Percentiles rank a stretch among this genome's conserved stretches.
Evolutionary conservation across 495 filamentous ascomycete genomes (phyloP).

Genomic region (Annulohypoxylon bovei): DNA sequence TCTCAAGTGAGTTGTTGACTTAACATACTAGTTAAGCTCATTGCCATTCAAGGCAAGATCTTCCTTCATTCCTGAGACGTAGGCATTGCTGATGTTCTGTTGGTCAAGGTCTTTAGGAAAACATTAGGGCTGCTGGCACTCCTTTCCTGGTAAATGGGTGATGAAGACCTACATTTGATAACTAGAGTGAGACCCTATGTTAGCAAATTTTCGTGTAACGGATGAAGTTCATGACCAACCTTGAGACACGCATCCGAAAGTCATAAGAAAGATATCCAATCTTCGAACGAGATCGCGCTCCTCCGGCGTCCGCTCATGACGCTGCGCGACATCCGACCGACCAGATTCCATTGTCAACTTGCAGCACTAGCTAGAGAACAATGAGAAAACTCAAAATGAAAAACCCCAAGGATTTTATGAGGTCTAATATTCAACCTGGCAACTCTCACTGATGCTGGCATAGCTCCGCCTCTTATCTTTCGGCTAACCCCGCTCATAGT

Average conservation of each 20-base stretch:
- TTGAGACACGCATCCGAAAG: slow-evolving; percentile 56
- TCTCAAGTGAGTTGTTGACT: background rate
- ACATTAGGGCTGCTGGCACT: slow-evolving; percentile 3
- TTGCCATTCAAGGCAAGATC: slow-evolving; percentile 52
- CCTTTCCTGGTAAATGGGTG: background rate
- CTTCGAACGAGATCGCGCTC: slow-evolving; percentile 53
- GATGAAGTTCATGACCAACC: slow-evolving; percentile 30
- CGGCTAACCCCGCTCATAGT: slow-evolving; percentile 37
- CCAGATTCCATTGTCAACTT: slow-evolving; percentile 19
- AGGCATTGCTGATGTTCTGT: slow-evolving; percentile 56
- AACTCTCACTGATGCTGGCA: slow-evolving; percentile 22
- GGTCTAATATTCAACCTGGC: slow-evolving; percentile 1
- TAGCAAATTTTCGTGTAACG: background rate
- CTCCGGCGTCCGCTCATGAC: slow-evolving; percentile 45
- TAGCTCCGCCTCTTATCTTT: slow-evolving; percentile 34
- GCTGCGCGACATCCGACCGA: slow-evolving; percentile 28
- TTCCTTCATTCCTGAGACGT: slow-evolving; percentile 57
- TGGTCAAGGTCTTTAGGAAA: slow-evolving; percentile 51
- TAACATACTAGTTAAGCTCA: slow-evolving; percentile 52
- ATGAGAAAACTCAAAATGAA: background rate
- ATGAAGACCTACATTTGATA: slow-evolving; percentile 46
- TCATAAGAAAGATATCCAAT: slow-evolving; percentile 54
- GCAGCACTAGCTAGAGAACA: background rate
- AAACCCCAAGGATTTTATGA: background rate
- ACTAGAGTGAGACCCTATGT: slow-evolving; percentile 32